A percentile compares a stretch with the other conserved stretches of the same genome.
phyloP scores from a whole-genome alignment of 495 filamentous ascomycete genomes.

The Articulospora tetracladia region DNA sequence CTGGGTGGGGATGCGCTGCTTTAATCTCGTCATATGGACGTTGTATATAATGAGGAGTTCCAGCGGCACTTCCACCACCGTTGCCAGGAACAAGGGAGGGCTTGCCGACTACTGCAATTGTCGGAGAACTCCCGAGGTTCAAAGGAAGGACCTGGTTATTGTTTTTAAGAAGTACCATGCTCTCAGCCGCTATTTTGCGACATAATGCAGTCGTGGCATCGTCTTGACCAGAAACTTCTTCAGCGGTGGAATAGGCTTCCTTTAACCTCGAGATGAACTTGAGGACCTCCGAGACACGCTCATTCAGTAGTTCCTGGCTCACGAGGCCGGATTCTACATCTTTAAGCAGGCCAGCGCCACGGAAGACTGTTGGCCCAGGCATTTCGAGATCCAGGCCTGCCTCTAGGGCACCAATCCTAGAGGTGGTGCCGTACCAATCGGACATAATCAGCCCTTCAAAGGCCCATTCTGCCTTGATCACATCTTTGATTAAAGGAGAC shows the following conservation, averaged over 20 bases:
- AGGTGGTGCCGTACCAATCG: constrained; percentile 71
- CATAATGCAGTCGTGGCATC: constrained; percentile 41
- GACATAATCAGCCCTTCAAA: constrained; percentile 66
- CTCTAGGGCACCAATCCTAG: constrained; percentile 57
- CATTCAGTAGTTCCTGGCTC: constrained; percentile 51
- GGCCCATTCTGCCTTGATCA: constrained; percentile 63
- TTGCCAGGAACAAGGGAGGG: constrained; percentile 27
- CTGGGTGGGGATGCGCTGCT: constrained; percentile 60
- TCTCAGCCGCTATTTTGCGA: constrained; percentile 58
- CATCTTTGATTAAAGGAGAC: constrained; percentile 54
- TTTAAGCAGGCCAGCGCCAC: constrained; percentile 52
- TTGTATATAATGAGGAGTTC: constrained; percentile 59
- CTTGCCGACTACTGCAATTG: neutral
- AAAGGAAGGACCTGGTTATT: constrained; percentile 52
- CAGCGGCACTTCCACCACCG: constrained; percentile 64
- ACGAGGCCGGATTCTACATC: constrained; percentile 53
- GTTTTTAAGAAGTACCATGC: constrained; percentile 63
- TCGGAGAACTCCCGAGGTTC: constrained; percentile 41
- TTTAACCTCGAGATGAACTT: constrained; percentile 53
- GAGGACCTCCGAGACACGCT: constrained; percentile 55
- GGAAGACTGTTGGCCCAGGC: constrained; percentile 64
- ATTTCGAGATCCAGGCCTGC: constrained; percentile 72
- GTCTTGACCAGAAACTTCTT: constrained; percentile 31
- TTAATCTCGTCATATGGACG: constrained; percentile 62
- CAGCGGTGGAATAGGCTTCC: constrained; percentile 44